Evolutionary conservation across 139 green algal species (phyloP).

Genomic region (Haematococcus sp.): DNA sequence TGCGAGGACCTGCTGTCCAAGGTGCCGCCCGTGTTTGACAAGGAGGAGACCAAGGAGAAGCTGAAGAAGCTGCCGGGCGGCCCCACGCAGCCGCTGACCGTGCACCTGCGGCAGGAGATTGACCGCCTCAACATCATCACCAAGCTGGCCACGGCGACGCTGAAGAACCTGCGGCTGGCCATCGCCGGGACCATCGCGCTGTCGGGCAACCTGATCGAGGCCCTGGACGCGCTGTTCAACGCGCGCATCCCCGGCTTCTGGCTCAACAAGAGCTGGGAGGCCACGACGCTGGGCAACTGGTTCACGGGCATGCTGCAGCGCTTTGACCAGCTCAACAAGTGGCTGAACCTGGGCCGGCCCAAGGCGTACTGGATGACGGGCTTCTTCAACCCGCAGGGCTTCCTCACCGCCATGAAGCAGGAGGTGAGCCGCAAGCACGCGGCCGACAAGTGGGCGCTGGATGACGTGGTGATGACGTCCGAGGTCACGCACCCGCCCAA

Average conservation of each 20-base stretch:
- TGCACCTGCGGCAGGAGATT: conserved; percentile 92
- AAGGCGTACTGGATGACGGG: conserved; percentile 92
- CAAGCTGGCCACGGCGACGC: conserved; percentile 51
- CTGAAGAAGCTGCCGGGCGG: conserved; percentile 82
- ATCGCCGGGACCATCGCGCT: conserved; percentile 90
- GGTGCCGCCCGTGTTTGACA: conserved; percentile 80
- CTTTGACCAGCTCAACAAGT: conserved; percentile 90
- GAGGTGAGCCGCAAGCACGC: conserved; percentile 86
- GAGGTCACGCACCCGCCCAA: conserved; percentile 86
- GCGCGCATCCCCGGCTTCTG: conserved; percentile 78
- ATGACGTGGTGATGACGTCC: conserved; percentile 89
- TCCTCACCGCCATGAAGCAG: conserved; percentile 93
- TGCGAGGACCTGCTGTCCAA: conserved; percentile 88
- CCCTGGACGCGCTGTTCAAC: conserved; percentile 84
- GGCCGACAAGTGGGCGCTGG: conserved; percentile 91
- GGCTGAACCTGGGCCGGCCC: conserved; percentile 83
- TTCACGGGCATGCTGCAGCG: conserved; percentile 85
- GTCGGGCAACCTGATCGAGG: conserved; percentile 69
- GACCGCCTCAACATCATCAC: conserved; percentile 84
- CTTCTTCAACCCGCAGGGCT: conserved; percentile 94
- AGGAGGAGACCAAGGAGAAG: conserved; percentile 82
- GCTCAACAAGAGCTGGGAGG: conserved; percentile 82
- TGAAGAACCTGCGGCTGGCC: conserved; percentile 84
- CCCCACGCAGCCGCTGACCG: conserved; percentile 77
- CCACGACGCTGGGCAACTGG: conserved; percentile 80